Evolutionary conservation across 2,329 filamentous ascomycete species (phyloP).

Genomic region (Fusarium drepaniforme): DNA sequence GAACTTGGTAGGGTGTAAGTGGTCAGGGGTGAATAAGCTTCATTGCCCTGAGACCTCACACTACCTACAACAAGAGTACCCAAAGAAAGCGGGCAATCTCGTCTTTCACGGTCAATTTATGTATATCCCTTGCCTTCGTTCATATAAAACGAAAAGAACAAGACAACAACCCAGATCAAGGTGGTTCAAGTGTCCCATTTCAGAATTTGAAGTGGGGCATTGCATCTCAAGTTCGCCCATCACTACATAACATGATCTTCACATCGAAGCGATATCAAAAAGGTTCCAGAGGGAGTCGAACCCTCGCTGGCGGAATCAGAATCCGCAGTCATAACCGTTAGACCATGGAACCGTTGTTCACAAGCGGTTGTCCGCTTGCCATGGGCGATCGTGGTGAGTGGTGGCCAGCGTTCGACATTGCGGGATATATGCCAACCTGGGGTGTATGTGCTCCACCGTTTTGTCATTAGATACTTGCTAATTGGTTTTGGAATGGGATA

Average conservation of each 20-base stretch:
- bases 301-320: conserved; percentile 40
- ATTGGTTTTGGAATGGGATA: neutral
- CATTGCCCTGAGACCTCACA: neutral
- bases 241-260: too few relatives aligned
- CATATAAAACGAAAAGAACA: neutral
- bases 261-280: too few relatives aligned
- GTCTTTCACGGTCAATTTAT: neutral
- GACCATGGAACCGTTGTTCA: conserved; percentile 30
- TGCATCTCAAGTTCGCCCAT: neutral
- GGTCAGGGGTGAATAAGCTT: neutral
- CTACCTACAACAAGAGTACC: neutral
- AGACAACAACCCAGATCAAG: neutral
- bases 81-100: neutral
- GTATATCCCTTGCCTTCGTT: neutral
- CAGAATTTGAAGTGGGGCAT: neutral
- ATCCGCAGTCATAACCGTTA: conserved; percentile 39
- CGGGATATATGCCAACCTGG: neutral
- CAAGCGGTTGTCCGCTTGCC: neutral
- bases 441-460: too few relatives aligned
- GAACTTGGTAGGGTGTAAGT: neutral
- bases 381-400: neutral
- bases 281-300: conserved; percentile 38
- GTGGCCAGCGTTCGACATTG: neutral
- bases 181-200: neutral
- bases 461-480: neutral